phyloP scores from a whole-genome alignment of 2,329 filamentous ascomycete genomes.

The Cercospora beticola region DNA sequence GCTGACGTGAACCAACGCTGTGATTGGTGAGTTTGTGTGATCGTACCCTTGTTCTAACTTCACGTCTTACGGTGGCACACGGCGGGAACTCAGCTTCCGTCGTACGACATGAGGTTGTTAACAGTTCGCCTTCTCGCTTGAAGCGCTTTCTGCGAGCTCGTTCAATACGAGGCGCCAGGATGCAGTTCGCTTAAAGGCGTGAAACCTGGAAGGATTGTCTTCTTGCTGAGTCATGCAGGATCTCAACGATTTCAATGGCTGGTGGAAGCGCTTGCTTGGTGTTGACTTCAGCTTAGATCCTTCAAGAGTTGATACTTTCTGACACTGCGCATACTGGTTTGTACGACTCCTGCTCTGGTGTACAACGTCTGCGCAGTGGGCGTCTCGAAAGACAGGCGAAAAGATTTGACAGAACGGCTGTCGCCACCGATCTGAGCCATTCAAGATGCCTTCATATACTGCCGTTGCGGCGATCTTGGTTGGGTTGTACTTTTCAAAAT shows the following conservation, averaged over 20 bases:
- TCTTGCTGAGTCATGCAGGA: background rate
- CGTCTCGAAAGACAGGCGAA: too few relatives aligned
- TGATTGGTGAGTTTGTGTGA: background rate
- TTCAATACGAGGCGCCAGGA: background rate
- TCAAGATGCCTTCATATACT: constrained; percentile 27
- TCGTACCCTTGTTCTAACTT: background rate
- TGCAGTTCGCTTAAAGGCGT: background rate
- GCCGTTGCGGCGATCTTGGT: constrained; percentile 21
- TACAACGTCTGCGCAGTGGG: too few relatives aligned
- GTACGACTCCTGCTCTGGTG: too few relatives aligned
- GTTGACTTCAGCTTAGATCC: background rate
- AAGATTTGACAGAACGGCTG: too few relatives aligned
- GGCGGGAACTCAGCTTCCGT: background rate
- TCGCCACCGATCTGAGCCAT: too few relatives aligned
- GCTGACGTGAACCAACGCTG: background rate
- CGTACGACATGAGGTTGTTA: background rate
- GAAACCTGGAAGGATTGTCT: background rate
- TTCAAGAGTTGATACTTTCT: too few relatives aligned
- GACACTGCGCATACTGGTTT: too few relatives aligned
- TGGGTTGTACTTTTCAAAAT: constrained; percentile 22
- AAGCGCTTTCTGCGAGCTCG: background rate
- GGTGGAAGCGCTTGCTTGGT: background rate
- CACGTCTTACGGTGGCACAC: background rate
- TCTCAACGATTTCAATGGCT: background rate
- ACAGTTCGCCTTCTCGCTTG: background rate